These are phyloP conservation scores for Aspergillus puulaauensis DNA, from an alignment of 2,329 filamentous ascomycete species.

Conservation along the genomic window DNA sequence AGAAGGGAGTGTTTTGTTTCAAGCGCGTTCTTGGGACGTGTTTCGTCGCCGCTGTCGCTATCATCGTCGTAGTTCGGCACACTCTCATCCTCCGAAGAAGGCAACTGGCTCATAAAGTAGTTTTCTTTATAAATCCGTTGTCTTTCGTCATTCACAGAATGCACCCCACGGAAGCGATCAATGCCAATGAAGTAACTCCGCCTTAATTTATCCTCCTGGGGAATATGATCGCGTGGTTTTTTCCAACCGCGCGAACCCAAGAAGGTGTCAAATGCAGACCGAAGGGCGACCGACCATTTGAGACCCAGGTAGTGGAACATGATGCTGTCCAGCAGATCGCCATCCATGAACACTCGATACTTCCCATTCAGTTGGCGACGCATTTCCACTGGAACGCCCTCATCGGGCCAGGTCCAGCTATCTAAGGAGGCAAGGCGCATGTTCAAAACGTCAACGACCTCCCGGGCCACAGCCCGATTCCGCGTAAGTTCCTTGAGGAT, in stretches of 20 bases:
- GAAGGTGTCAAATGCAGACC: slow-evolving; percentile 39
- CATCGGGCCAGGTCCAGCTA: slow-evolving; percentile 53
- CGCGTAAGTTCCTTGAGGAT: slow-evolving; percentile 53
- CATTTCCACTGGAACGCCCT: slow-evolving; percentile 49
- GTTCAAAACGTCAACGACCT: slow-evolving; percentile 58
- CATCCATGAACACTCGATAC: slow-evolving; percentile 60
- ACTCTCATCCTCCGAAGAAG: slow-evolving; percentile 39
- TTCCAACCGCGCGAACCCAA: slow-evolving; percentile 45
- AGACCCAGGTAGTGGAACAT: slow-evolving; percentile 56
- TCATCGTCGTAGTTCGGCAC: slow-evolving; percentile 38
- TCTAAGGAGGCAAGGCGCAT: slow-evolving; percentile 54
- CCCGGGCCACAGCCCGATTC: slow-evolving; percentile 50
- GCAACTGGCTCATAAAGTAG: slow-evolving; percentile 60
- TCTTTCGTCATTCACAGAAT: slow-evolving; percentile 27
- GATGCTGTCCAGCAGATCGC: slow-evolving; percentile 57
- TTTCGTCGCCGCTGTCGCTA: slow-evolving; percentile 24
- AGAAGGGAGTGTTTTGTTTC: slow-evolving; percentile 58
- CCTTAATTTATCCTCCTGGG: slow-evolving; percentile 41
- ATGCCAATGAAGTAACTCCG: slow-evolving; percentile 46
- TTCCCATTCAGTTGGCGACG: slow-evolving; percentile 57
- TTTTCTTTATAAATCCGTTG: slow-evolving; percentile 41
- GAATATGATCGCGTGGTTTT: slow-evolving; percentile 31
- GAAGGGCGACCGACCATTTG: slow-evolving; percentile 52
- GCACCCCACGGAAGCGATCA: neutral
- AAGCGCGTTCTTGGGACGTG: slow-evolving; percentile 44